Conservation (phyloP, 305 asterid species). For the Fraxinus latifolia region DNA sequence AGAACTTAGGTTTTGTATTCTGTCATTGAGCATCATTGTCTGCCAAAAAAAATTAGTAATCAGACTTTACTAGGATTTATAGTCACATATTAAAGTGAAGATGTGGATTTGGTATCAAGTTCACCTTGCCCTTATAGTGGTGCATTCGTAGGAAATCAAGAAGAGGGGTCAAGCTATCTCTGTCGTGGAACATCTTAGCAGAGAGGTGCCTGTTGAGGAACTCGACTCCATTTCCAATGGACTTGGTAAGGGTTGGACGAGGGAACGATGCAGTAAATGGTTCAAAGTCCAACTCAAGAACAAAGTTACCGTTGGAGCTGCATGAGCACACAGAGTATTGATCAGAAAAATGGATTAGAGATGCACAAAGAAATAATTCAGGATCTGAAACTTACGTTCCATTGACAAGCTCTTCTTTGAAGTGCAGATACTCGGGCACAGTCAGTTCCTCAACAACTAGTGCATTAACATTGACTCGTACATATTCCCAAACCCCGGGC, state of each 20-base stretch:
- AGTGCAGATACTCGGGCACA: constrained; percentile 74
- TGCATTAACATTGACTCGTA: constrained; percentile 64
- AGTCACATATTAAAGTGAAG: background rate
- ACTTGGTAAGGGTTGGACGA: constrained; percentile 85
- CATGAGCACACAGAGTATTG: constrained; percentile 17
- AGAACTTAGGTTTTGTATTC: constrained; percentile 52
- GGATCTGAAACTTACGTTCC: constrained; percentile 51
- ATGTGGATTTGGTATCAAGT: background rate
- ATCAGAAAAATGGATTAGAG: background rate
- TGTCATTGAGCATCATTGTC: constrained; percentile 85
- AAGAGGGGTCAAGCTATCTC: constrained; percentile 86
- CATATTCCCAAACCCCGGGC: constrained; percentile 95
- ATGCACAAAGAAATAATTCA: background rate
- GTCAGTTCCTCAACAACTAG: constrained; percentile 72
- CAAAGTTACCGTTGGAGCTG: constrained; percentile 73
- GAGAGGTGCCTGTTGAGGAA: constrained; percentile 94
- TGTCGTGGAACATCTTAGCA: constrained; percentile 93
- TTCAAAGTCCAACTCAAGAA: constrained; percentile 92
- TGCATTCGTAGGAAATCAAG: constrained; percentile 82
- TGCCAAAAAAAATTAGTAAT: constrained; percentile 19
- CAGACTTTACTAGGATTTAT: background rate
- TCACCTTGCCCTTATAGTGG: constrained; percentile 83
- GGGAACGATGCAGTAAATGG: constrained; percentile 89
- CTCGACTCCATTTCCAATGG: constrained; percentile 95
- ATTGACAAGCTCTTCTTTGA: constrained; percentile 85